These are phyloP conservation scores for Cladorrhinum sp. DNA, from an alignment of 2,329 filamentous ascomycete species.

Conservation along the genomic window DNA sequence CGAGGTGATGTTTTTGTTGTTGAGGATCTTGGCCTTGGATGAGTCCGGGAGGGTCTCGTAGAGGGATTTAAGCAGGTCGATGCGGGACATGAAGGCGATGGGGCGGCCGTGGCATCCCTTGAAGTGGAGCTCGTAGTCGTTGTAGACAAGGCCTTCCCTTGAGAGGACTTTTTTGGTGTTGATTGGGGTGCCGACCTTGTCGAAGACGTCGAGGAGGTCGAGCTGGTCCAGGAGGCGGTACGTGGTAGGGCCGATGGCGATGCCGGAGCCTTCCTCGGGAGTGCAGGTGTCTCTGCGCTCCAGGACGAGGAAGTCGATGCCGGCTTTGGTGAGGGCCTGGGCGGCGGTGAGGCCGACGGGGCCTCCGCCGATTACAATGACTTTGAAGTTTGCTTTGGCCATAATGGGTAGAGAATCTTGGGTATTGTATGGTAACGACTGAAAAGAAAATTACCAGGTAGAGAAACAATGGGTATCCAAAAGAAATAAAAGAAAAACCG, in stretches of 20 bases:
- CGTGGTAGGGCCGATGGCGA: conserved; percentile 33
- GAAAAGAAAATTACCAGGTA: background rate
- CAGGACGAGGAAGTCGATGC: conserved; percentile 39
- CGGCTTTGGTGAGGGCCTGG: conserved; percentile 28
- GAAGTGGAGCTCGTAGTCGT: conserved; percentile 23
- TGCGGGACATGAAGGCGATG: conserved; percentile 34
- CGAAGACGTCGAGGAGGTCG: conserved; percentile 28
- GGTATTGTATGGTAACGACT: background rate
- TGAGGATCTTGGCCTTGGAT: conserved; percentile 28
- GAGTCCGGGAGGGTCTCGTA: conserved; percentile 30
- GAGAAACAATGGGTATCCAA: background rate
- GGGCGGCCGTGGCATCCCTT: conserved; percentile 30
- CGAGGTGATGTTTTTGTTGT: conserved; percentile 26
- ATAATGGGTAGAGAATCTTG: background rate
- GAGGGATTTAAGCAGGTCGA: conserved; percentile 33
- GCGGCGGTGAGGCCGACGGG: conserved; percentile 30
- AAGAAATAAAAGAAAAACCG: background rate
- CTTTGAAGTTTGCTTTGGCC: conserved; percentile 20
- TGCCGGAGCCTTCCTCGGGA: conserved; percentile 33
- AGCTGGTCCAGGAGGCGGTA: conserved; percentile 35
- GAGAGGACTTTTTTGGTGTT: conserved; percentile 27
- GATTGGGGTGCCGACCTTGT: conserved; percentile 27
- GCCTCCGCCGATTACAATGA: conserved; percentile 32
- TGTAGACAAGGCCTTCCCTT: conserved; percentile 26
- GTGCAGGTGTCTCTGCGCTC: conserved; percentile 31